Conservation (phyloP, 73 alveolate genomes). For the Tetrahymena elliotti region DNA sequence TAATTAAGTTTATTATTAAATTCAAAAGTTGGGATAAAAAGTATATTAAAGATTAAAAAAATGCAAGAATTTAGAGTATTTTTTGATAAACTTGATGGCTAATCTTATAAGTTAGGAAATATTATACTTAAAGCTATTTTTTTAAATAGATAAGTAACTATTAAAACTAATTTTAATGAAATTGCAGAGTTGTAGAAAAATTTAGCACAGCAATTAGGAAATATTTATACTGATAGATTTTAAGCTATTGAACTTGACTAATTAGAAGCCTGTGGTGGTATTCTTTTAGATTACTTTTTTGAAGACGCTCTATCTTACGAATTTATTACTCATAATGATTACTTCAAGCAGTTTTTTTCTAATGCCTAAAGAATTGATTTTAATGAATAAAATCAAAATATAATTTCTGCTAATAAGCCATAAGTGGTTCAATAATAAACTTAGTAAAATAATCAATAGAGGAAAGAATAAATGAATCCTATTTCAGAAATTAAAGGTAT, state of each 20-base stretch:
- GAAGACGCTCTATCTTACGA: not conserved
- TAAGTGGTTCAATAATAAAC: too few species aligned
- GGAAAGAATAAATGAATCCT: not conserved
- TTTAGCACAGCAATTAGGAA: not conserved
- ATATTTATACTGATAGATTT: not conserved
- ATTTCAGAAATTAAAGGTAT: not conserved
- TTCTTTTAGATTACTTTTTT: not conserved
- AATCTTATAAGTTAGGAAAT: not conserved
- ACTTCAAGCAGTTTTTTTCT: not conserved
- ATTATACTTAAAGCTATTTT: not conserved
- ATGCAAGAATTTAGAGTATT: not conserved
- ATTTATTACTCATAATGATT: not conserved
- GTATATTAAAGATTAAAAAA: not conserved
- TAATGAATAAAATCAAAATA: not conserved
- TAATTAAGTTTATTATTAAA: too few species aligned
- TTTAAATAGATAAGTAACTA: not conserved
- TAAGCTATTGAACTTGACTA: not conserved
- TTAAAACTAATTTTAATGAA: not conserved
- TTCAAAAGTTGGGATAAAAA: too few species aligned
- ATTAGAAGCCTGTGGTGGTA: not conserved
- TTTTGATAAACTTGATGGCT: not conserved
- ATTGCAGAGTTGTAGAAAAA: not conserved
- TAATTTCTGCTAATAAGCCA: not conserved
- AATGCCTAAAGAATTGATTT: not conserved
- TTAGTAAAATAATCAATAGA: not conserved